Evolutionary conservation across 1,284 basidiomycete species (phyloP), one percentile per base, ranked within the genome.

Genomic region (Vanrija sp.): DNA sequence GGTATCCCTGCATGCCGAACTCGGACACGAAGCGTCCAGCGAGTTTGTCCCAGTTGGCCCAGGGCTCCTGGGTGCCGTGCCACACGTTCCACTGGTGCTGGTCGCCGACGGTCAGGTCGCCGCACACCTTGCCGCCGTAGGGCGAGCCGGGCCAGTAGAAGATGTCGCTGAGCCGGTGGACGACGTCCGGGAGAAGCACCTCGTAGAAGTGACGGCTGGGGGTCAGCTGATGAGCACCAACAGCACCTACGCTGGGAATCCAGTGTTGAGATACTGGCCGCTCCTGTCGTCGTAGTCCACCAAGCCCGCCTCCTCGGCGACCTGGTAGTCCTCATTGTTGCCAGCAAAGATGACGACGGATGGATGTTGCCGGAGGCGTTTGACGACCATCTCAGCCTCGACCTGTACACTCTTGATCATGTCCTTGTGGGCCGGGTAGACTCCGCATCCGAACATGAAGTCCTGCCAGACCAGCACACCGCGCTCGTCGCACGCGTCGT

Each of bases 61-160:
- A 95, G 1, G 89, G 85, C 67, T 92, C 87, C 71, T 93, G 89
- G 1, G 83, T 69, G 8, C 79, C 80, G 71, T 94, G 91, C 91
- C 91, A 94, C 5, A 94, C 90, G 68, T 92, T 91, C 88, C 89
- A 91, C 75, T 92, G 89, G 70, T 93, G 90, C 23, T 91, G 76
- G 75, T 94, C 91, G 14, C 92, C 91, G 39, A 87, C 81, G 0
- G 83, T 86, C 66, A 79, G 79, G 72, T 94, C 89, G 1, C 83
- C 85, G 0, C 88, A 87, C 16, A 78, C 77, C 65, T 86, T 85
- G 1, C 88, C 89, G 52, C 89, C 90, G 76, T 92, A 95, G 0
- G 91, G 91, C 18, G 87, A 90, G 26, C 83, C 83, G 51, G 89
- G 85, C 74, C 90, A 90, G 73, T 94, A 94, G 69, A 83, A 81